A percentile compares a stretch with the other conserved stretches of the same genome.
phyloP scores from a whole-genome alignment of 768 basidiomycete species.

The Hygrophorus russula region DNA sequence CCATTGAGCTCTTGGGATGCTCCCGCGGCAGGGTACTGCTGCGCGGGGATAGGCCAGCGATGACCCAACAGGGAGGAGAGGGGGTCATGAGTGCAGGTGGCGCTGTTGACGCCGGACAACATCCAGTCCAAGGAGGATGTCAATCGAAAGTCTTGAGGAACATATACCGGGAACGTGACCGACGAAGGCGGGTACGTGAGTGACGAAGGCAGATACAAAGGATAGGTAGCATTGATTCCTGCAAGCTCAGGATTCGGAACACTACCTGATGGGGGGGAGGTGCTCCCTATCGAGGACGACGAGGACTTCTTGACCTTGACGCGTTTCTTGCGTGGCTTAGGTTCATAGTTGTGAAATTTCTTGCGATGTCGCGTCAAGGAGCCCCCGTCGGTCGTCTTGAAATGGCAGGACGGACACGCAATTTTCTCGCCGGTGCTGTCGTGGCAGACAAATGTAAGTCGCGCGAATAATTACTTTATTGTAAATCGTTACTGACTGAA shows the following conservation, averaged over 20 bases:
- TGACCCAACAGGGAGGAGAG: not conserved
- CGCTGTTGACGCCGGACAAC: not conserved
- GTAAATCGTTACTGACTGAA: conserved; percentile 15
- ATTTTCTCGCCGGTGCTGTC: conserved; percentile 18
- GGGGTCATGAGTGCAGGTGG: not conserved
- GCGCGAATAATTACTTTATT: not conserved
- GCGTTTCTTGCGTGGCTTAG: conserved; percentile 7
- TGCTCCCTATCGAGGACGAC: too few species aligned
- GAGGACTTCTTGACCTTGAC: too few species aligned
- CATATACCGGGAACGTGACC: too few species aligned
- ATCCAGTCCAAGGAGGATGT: too few species aligned
- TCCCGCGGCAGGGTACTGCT: not conserved
- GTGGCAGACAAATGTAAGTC: not conserved
- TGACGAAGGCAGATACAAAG: too few species aligned
- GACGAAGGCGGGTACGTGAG: too few species aligned
- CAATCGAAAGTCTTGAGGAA: too few species aligned
- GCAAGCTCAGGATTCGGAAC: too few species aligned
- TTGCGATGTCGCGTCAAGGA: conserved; percentile 22
- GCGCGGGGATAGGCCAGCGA: not conserved
- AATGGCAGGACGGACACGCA: conserved; percentile 18
- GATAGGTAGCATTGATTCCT: too few species aligned
- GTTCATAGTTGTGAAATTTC: conserved; percentile 14
- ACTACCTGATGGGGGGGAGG: too few species aligned
- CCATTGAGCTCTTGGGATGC: not conserved
- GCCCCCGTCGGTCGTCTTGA: conserved; percentile 18